Base-by-base conservation (phyloP, 192 early-diverging fungal genomes). In the Backusella australiensis region DNA sequence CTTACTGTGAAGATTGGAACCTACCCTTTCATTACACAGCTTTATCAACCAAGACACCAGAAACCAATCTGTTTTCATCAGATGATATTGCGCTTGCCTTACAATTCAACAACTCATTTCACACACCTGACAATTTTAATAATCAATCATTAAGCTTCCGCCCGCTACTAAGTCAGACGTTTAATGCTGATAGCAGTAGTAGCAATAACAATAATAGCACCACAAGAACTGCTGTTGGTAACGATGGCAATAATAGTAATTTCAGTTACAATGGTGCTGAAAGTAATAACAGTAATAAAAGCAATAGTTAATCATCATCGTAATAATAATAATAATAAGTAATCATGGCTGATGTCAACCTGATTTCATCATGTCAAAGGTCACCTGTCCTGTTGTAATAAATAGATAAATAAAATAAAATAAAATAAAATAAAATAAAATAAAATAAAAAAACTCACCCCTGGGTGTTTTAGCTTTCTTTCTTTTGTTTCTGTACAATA, bases 331-430 rank as follows among this genome's bases (percentile, higher is more conserved):
- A 63, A 32, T 29, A 63, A 29, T 9, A 63, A 49, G 32, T 39
- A 11, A 32, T 3, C 29, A 63, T 63, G n/a, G 53, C 53, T 56
- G 53, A 56, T 56, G 53, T 23, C 53, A 63, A 63, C 23, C 56
- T 63, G 56, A 63, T 63, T 26, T 63, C 56, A 63, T 63, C 56
- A 63, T 63, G 56, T 63, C 56, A 63, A 63, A 63, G 23, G 56
- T 26, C 53, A 59, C 23, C 23, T 59, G 53, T 0, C 7, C 53
- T 26, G 46, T 19, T 49, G 42, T n/a, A 23, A 56, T 23, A 56
- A 56, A 56, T 26, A 59, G 26, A 23, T 59, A 59, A 63, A 63
- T 38, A 38, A 38, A 38, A 38, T 8, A 38, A 38, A 38, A 39
- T 39, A 39, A 56, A 23, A 56, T 12, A 9, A 26, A 63, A 63